A percentile compares a stretch with the other conserved stretches of the same genome.
Conservation (phyloP, 2,329 filamentous ascomycete species). For the Geosmithia putterillii region DNA sequence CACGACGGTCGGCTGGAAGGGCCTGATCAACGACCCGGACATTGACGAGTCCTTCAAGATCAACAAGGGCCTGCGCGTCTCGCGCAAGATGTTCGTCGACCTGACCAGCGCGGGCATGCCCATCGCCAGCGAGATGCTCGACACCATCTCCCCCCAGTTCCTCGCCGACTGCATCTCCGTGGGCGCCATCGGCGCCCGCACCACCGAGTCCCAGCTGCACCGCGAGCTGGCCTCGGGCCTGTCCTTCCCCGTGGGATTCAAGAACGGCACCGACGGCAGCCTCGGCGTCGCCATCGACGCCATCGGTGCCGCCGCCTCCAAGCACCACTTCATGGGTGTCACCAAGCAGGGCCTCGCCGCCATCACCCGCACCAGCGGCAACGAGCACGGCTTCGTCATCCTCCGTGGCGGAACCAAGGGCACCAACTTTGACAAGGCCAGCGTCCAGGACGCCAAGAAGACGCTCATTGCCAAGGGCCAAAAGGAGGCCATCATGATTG, state of each 20-base stretch:
- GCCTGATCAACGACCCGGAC: conserved; percentile 96
- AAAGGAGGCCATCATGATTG: conserved; percentile 87
- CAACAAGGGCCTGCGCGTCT: conserved; percentile 92
- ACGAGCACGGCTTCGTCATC: conserved; percentile 96
- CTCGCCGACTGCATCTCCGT: conserved; percentile 91
- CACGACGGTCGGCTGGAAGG: conserved; percentile 98
- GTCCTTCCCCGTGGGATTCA: conserved; percentile 97
- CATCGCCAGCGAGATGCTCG: conserved; percentile 95
- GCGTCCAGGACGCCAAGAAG: conserved; percentile 67
- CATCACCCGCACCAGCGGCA: conserved; percentile 85
- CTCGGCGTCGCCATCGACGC: conserved; percentile 89
- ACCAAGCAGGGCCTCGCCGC: conserved; percentile 95
- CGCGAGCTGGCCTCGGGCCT: conserved; percentile 89
- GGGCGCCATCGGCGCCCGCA: conserved; percentile 89
- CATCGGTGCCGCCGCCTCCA: conserved; percentile 74
- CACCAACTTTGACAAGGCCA: conserved; percentile 86
- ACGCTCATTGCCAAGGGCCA: conserved; percentile 71
- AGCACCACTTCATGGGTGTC: conserved; percentile 96
- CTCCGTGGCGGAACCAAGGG: conserved; percentile 83
- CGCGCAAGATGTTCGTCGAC: conserved; percentile 87
- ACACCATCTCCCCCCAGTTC: conserved; percentile 97
- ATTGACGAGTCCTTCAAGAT: conserved; percentile 97
- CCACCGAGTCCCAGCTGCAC: conserved; percentile 93
- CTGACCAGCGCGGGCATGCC: conserved; percentile 81
- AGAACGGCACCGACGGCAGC: conserved; percentile 95